These are phyloP conservation scores for Elsinoe australis DNA, from an alignment of 2,329 filamentous ascomycete species.

Conservation along the genomic window DNA sequence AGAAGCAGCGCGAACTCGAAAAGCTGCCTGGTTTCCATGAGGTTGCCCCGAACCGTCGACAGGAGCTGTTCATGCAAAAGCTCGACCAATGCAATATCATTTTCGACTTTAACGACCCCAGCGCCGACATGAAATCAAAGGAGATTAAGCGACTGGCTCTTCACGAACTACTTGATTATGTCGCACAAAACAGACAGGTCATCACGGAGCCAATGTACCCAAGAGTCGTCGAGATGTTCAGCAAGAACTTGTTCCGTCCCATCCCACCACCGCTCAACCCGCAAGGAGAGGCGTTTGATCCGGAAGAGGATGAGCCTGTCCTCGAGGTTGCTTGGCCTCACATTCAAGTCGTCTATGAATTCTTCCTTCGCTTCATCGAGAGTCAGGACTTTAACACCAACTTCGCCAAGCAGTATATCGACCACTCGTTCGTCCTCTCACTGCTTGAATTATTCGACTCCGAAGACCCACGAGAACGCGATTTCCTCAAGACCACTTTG, in stretches of 20 bases:
- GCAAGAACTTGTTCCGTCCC: slow-evolving; percentile 94
- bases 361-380: slow-evolving; percentile 97
- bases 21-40: slow-evolving; percentile 98
- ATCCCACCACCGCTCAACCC: slow-evolving; percentile 97
- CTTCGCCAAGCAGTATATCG: slow-evolving; percentile 97
- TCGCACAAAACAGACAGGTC: slow-evolving; percentile 95
- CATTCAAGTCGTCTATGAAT: slow-evolving; percentile 98
- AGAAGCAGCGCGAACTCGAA: slow-evolving; percentile 79
- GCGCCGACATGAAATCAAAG: slow-evolving; percentile 98
- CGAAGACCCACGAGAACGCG: slow-evolving; percentile 89
- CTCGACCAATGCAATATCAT: slow-evolving; percentile 99
- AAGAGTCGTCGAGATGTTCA: slow-evolving; percentile 97
- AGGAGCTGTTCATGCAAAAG: slow-evolving; percentile 99
- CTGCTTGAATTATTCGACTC: slow-evolving; percentile 97
- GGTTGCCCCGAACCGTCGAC: slow-evolving; percentile 85
- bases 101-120: slow-evolving; percentile 98
- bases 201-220: slow-evolving; percentile 99
- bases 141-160: slow-evolving; percentile 96
- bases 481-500: slow-evolving; percentile 95
- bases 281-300: slow-evolving; percentile 95
- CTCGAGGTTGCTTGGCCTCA: slow-evolving; percentile 98
- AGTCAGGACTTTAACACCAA: slow-evolving; percentile 99
- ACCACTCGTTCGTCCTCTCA: slow-evolving; percentile 92
- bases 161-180: slow-evolving; percentile 94
- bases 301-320: slow-evolving; percentile 96